Conservation (phyloP, 768 basidiomycete species). For the Termitomyces eurrhizus region DNA sequence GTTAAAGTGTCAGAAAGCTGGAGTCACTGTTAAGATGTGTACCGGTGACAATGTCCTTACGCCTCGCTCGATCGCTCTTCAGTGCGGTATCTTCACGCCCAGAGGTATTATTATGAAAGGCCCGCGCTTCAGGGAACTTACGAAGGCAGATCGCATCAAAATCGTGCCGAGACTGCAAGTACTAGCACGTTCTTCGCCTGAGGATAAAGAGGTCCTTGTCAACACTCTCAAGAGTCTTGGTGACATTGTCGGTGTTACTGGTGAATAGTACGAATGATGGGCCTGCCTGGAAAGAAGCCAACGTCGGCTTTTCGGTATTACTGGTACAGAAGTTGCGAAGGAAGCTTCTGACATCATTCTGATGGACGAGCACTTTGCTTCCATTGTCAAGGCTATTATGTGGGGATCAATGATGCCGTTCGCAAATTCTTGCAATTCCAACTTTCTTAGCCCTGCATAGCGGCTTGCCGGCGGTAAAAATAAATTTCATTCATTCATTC, state of each 20-base stretch:
- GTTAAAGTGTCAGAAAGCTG: slow-evolving; percentile 79
- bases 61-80: slow-evolving; percentile 91
- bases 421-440: slow-evolving; percentile 98
- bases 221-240: slow-evolving; percentile 82
- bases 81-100: slow-evolving; percentile 92
- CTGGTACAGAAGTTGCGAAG: slow-evolving; percentile 98
- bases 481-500: too few relatives aligned
- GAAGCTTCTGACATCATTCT: slow-evolving; percentile 98
- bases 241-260: slow-evolving; percentile 93
- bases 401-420: slow-evolving; percentile 99
- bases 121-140: slow-evolving; percentile 79
- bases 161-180: slow-evolving; percentile 93
- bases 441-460: slow-evolving; percentile 39
- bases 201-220: slow-evolving; percentile 94
- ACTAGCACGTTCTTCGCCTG: slow-evolving; percentile 93
- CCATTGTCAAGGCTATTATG: slow-evolving; percentile 96
- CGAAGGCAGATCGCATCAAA: slow-evolving; percentile 64
- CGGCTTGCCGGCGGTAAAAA: too few relatives aligned
- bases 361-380: slow-evolving; percentile 96
- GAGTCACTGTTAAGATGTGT: slow-evolving; percentile 96
- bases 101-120: slow-evolving; percentile 99
- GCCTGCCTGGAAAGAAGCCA: slow-evolving; percentile 90
- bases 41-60: slow-evolving; percentile 97
- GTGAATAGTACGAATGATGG: slow-evolving; percentile 97
- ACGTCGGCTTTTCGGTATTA: slow-evolving; percentile 96